Evolutionary conservation across 2,329 filamentous ascomycete genomes (phyloP).

Genomic region (Aspergillus fumigatus): DNA sequence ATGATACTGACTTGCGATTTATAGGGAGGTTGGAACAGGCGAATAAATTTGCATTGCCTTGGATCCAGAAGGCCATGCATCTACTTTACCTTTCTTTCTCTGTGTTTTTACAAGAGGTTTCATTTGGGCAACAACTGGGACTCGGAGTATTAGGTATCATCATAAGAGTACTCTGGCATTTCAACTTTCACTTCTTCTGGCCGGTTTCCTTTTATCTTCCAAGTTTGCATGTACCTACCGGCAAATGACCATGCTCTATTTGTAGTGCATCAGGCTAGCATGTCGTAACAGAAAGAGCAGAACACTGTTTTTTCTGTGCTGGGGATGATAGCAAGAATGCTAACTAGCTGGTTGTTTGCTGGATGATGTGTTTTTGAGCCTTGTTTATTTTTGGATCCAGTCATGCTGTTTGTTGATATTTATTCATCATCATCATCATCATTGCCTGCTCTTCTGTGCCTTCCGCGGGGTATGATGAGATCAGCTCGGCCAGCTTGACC

Average conservation of each 20-base stretch:
- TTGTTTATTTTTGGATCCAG: constrained; percentile 3
- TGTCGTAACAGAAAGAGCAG: constrained; percentile 15
- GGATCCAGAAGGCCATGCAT: neutral
- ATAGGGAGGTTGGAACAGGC: constrained; percentile 45
- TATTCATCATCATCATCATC: neutral
- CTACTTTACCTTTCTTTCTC: neutral
- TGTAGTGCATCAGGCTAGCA: constrained; percentile 20
- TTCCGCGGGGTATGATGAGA: constrained; percentile 21
- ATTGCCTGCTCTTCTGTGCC: constrained; percentile 1
- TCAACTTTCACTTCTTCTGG: constrained; percentile 5
- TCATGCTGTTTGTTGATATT: constrained; percentile 2
- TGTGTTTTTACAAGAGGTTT: constrained; percentile 2
- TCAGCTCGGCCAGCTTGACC: constrained; percentile 17
- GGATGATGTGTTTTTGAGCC: constrained; percentile 5
- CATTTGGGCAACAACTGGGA: constrained; percentile 1
- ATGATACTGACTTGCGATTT: constrained; percentile 20
- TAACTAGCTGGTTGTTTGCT: constrained; percentile 3
- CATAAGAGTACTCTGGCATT: neutral
- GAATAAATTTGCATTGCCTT: constrained; percentile 27
- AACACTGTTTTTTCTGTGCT: constrained; percentile 9
- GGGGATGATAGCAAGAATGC: constrained; percentile 11
- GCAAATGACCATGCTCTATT: constrained; percentile 23
- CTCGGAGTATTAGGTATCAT: constrained; percentile 7
- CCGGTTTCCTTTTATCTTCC: constrained; percentile 1
- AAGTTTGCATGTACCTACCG: constrained; percentile 26